Base-by-base conservation (phyloP, 2,329 filamentous ascomycete species). In the Ophiocordyceps camponoti-leonardi region DNA sequence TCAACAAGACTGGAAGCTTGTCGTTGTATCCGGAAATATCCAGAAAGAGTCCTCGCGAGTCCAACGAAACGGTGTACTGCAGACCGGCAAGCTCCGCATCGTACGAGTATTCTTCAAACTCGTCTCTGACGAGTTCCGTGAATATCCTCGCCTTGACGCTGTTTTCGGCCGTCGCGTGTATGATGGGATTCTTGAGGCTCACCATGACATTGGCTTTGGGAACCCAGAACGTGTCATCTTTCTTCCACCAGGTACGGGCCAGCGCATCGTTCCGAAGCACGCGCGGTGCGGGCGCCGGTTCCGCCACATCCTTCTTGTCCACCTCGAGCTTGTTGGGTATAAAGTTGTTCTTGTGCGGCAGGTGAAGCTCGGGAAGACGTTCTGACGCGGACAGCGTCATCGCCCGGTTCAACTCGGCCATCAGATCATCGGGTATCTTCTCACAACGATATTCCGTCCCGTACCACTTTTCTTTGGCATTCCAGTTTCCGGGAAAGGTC, bases 181-280 rank as follows among this genome's bases (percentile, higher is more conserved):
- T 79, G 42, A 94, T 64, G 0, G 87, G 83, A 48, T 81, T 94
- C 54, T 81, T 77, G 52, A 93, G 72, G 53, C 81, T 86, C 51
- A 94, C 77, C 51, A 87, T 76, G 18, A 96, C 68, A 48, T 87
- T 92, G 4, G 86, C 92, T 61, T 94, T 94, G 10, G 92, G 92
- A 11, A 96, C 92, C 88, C 90, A 96, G 63, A 96, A 98, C 0
- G 81, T 87, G 54, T 98, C 92, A 56, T 98, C 92, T 65, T 96
- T 96, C 69, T 98, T 98, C 70, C 81, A 95, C 92, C 92, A 98
- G 3, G 86, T 82, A 28, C 88, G 79, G 1, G 85, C 79, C 31
- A 79, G 67, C 6, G 80, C 72, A 52, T 95, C 90, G 54, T 94
- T 87, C 52, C 88, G 80, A 50, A 98, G 81, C 22, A 98, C 70